Base-by-base conservation (phyloP, 371 early-diverging fungal species). In the Saksenaea oblongispora region DNA sequence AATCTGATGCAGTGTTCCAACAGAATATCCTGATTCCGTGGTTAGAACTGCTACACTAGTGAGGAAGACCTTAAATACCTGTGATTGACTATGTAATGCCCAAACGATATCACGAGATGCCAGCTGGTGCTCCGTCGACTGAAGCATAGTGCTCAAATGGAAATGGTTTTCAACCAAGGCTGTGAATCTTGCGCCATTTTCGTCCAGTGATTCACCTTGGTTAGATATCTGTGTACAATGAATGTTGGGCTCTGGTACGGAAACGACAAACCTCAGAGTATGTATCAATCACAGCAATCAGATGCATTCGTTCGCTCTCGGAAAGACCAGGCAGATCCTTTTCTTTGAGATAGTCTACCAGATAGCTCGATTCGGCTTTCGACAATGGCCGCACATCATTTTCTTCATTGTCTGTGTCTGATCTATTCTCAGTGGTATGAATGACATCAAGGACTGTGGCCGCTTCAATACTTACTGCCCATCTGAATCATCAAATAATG, bases 61-160 rank as follows among this genome's bases (percentile, higher is more conserved):
- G n/a, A 13, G 14, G 22, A 17, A 44, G 18, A 22, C 11, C 10
- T 47, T 2, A 1, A 18, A 62, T 61, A 84, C 90, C 84, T 97
- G 96, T 2, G 95, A 95, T 69, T 93, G 92, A 75, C 94, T 94
- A 66, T 92, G 92, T 44, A 89, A 83, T 0, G 93, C 97, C 95
- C 95, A 97, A 17, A 83, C 76, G 47, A 90, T 85, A 61, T 96
- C 96, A 22, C 92, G 77, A 17, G 88, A 83, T 14, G 79, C 71
- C 28, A 97, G 68, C 58, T 78, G 74, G 1, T 58, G 47, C 31
- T 75, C 71, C n/a, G 66, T 64, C 60, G 75, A 73, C 18, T 59
- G 67, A 35, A 76, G 67, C 22, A 69, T 77, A 62, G 78, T 72
- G 69, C 85, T 82, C 51, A 82, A 67, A 58, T 81, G 87, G 69